Percentiles rank a stretch among this genome's conserved stretches.
Evolutionary conservation across 2,329 filamentous ascomycete species (phyloP).

Genomic region (Penicillium sp.): DNA sequence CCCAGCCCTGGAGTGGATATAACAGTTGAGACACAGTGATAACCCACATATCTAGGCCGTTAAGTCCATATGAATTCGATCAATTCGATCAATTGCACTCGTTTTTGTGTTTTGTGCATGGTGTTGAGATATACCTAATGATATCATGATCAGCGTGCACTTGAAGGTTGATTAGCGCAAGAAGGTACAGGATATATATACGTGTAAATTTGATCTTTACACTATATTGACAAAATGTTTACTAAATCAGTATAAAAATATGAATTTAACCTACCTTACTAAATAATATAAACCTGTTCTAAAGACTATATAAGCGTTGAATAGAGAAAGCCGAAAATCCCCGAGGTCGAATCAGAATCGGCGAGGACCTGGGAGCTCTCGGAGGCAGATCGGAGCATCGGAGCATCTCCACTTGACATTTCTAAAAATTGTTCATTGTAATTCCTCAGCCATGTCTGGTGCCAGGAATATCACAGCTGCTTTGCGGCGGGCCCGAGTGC

Average conservation of each 20-base stretch:
- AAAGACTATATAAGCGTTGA: neutral
- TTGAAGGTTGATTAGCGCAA: neutral
- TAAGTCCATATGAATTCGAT: neutral
- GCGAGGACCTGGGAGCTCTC: conserved; percentile 4
- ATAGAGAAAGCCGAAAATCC: conserved; percentile 14
- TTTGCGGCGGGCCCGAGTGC: conserved; percentile 36
- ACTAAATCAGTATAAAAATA: too few relatives aligned
- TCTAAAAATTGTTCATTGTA: conserved; percentile 20
- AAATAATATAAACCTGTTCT: neutral
- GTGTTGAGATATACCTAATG: neutral
- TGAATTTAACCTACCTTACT: neutral
- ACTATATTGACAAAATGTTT: neutral
- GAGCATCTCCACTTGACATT: conserved; percentile 21
- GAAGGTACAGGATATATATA: neutral
- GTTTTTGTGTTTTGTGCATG: neutral
- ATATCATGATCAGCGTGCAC: neutral
- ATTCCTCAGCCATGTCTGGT: conserved; percentile 30
- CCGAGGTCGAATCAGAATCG: conserved; percentile 11
- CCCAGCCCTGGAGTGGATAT: conserved; percentile 1
- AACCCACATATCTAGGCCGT: neutral
- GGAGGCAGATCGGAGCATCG: conserved; percentile 21
- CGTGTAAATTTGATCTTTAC: neutral
- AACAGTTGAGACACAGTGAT: neutral
- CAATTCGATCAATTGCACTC: neutral
- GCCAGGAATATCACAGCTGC: conserved; percentile 32